Evolutionary conservation across 1,139 yeast genomes (phyloP), one percentile per base, ranked within the genome.

Genomic region (Suhomyces atakaporum): DNA sequence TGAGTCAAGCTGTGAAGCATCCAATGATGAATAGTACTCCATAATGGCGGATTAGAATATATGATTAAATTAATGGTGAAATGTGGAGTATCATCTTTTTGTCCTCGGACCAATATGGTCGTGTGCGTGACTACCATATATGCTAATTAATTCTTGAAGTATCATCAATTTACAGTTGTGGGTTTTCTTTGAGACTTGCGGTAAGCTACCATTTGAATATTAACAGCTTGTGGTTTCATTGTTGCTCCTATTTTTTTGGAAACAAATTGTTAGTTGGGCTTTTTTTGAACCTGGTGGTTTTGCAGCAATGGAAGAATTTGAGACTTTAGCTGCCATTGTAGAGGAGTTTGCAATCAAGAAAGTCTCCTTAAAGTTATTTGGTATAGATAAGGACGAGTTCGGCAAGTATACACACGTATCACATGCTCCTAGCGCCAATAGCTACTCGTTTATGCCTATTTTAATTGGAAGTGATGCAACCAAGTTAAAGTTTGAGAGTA

Each of bases 21-120:
- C 88, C 39, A 85, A 66, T 1, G 90, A 81, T 7, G 94, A 82
- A 55, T 82, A 86, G 64, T 82, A 87, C 58, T 86, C 95, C 95
- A 87, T 87, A 2, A 13, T 13, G 29, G 8, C 12, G 9, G 32
- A 8, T n/a, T 3, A n/a, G 11, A 18, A 11, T 25, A 7, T 15
- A 18, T 81, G 86, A 56, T 85, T 92, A 95, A 16, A 8, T 8
- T 16, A n/a, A n/a, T n/a, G n/a, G n/a, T 15, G 14, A 29, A 37
- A 35, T 36, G 40, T 38, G 37, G 36, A 35, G 42, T n/a, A 15
- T 11, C 8, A 27, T 11, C 12, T 9, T 24, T 24, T 18, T 21
- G 27, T 27, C 45, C 42, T 33, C 43, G 41, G 33, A 31, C 39
- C 36, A 35, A 35, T 6, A 5, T 11, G 42, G 40, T 28, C 41